These are phyloP conservation scores for Primulina tabacum DNA, from an alignment of 257 asterid genomes.

Conservation along the genomic window DNA sequence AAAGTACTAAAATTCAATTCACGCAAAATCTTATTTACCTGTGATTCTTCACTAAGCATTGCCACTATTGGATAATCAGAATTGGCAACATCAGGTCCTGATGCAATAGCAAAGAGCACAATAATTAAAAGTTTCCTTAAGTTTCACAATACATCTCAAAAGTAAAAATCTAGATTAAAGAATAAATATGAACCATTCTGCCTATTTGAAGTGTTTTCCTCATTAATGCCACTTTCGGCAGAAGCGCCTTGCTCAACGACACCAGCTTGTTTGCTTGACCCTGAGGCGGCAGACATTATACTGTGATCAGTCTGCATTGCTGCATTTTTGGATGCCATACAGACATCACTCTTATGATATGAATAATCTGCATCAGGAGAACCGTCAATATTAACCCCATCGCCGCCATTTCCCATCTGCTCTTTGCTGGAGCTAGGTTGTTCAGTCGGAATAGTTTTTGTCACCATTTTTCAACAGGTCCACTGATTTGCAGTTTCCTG, in stretches of 20 bases:
- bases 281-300: constrained; percentile 34
- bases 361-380: constrained; percentile 32
- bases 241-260: constrained; percentile 35
- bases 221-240: constrained; percentile 31
- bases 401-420: constrained; percentile 29
- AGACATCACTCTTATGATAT: constrained; percentile 26
- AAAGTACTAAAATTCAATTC: constrained; percentile 13
- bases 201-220: constrained; percentile 40
- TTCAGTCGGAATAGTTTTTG: constrained; percentile 32
- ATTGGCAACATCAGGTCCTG: constrained; percentile 36
- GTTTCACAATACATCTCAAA: constrained; percentile 23
- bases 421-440: constrained; percentile 36
- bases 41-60: constrained; percentile 37
- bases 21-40: constrained; percentile 45
- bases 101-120: constrained; percentile 38
- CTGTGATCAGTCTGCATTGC: constrained; percentile 32
- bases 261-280: constrained; percentile 39
- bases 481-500: constrained; percentile 33
- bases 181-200: constrained; percentile 28
- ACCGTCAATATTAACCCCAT: constrained; percentile 35
- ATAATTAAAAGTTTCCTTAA: constrained; percentile 25
- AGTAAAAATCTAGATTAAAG: constrained; percentile 17
- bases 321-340: constrained; percentile 38
- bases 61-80: constrained; percentile 34
- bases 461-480: constrained; percentile 33